Conservation (phyloP, 2,329 filamentous ascomycete species). For the Aspergillus texensis region DNA sequence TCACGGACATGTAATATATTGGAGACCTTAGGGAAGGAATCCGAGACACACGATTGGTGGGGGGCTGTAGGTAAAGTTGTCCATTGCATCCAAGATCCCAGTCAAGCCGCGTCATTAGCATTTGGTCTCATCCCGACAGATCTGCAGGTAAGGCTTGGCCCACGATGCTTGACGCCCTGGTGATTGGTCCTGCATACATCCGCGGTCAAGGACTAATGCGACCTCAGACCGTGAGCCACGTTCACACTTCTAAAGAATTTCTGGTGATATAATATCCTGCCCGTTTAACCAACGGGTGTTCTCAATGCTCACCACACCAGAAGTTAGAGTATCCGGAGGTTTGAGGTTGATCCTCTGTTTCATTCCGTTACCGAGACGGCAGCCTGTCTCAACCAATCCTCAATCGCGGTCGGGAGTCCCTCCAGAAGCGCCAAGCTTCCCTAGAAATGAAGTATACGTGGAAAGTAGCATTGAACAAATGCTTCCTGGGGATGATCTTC, state of each 20-base stretch:
- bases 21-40: background rate
- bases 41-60: background rate
- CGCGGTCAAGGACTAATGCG: background rate
- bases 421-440: background rate
- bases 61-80: background rate
- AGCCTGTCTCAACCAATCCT: background rate
- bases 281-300: background rate
- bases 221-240: background rate
- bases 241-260: background rate
- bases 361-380: background rate
- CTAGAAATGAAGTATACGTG: background rate
- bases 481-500: background rate
- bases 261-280: background rate
- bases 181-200: background rate
- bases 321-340: no score
- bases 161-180: background rate
- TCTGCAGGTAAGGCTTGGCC: constrained; percentile 4
- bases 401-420: background rate
- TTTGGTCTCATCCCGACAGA: background rate
- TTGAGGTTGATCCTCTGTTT: background rate
- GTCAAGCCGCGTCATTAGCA: constrained; percentile 3
- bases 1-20: background rate
- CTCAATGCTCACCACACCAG: background rate
- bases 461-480: background rate
- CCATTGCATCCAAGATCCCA: background rate